A percentile compares a stretch with the other conserved stretches of the same genome.
These are phyloP conservation scores for Corylus americana DNA, from an alignment of 306 rosid species.

Conservation along the genomic window DNA sequence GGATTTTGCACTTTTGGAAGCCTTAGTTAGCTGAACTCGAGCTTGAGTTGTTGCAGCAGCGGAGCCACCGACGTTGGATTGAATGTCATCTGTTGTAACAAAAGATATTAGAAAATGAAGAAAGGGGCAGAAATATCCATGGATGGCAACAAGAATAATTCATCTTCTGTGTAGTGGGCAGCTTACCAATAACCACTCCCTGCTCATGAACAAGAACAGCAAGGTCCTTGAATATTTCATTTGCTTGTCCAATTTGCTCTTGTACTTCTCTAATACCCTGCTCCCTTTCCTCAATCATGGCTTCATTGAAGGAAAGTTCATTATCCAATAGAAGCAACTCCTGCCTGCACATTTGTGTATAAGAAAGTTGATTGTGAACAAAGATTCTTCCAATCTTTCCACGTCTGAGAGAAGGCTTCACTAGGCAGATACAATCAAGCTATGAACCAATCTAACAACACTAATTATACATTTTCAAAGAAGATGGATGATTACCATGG, in stretches of 20 bases:
- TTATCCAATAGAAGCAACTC: constrained; percentile 58
- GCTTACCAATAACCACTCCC: constrained; percentile 71
- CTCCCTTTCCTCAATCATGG: constrained; percentile 85
- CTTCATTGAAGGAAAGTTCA: constrained; percentile 75
- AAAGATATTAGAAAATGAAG: constrained; percentile 10
- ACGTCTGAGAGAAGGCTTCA: neutral
- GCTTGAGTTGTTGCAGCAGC: constrained; percentile 58
- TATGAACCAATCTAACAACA: neutral
- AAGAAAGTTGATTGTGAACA: constrained; percentile 25
- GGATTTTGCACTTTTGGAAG: constrained; percentile 63
- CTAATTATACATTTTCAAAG: neutral
- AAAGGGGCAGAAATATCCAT: neutral
- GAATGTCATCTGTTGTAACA: constrained; percentile 62
- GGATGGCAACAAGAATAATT: constrained; percentile 17
- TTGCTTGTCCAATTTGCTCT: constrained; percentile 72
- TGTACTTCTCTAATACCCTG: constrained; percentile 70
- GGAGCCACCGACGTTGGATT: constrained; percentile 60
- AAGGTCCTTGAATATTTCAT: constrained; percentile 78
- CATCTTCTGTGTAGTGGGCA: neutral
- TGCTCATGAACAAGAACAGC: constrained; percentile 89
- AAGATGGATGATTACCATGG: constrained; percentile 1
- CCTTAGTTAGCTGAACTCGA: constrained; percentile 59
- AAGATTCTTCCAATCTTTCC: constrained; percentile 10
- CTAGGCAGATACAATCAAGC: neutral
- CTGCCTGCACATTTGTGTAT: constrained; percentile 54